Evolutionary conservation across 805 yeast genomes (phyloP).

Genomic region (Metschnikowia anglica): DNA sequence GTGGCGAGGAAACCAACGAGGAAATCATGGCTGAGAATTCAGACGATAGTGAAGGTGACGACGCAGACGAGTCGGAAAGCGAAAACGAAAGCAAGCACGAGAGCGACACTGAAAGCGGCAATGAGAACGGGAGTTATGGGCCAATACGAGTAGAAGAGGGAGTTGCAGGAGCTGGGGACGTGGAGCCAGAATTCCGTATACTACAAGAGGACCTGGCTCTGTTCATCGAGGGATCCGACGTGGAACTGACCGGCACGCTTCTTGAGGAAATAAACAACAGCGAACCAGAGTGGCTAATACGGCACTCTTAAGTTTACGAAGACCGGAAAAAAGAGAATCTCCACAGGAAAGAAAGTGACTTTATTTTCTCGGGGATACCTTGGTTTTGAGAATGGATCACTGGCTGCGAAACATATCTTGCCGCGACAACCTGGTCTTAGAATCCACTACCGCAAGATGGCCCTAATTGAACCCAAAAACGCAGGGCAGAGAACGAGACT

Average conservation of each 20-base stretch:
- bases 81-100: slow-evolving; percentile 1
- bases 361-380: too few relatives aligned
- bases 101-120: neutral
- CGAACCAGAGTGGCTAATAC: slow-evolving; percentile 14
- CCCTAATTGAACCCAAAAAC: too few relatives aligned
- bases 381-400: too few relatives aligned
- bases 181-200: neutral
- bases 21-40: slow-evolving; percentile 1
- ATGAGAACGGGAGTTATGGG: too few relatives aligned
- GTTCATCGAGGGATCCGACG: slow-evolving; percentile 37
- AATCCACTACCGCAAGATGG: too few relatives aligned
- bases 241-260: slow-evolving; percentile 28
- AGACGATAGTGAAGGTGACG: slow-evolving; percentile 5
- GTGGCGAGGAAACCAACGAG: slow-evolving; percentile 1
- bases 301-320: slow-evolving; percentile 11
- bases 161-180: neutral
- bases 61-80: neutral
- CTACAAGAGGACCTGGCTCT: slow-evolving; percentile 12
- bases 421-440: too few relatives aligned
- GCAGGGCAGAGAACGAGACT: too few relatives aligned
- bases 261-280: slow-evolving; percentile 15
- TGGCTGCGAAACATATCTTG: too few relatives aligned
- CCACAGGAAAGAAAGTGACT: neutral
- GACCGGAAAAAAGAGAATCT: neutral
- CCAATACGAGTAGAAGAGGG: neutral